phyloP scores from a whole-genome alignment of 2,329 filamentous ascomycete genomes.

The Arthrobotrys conoides region DNA sequence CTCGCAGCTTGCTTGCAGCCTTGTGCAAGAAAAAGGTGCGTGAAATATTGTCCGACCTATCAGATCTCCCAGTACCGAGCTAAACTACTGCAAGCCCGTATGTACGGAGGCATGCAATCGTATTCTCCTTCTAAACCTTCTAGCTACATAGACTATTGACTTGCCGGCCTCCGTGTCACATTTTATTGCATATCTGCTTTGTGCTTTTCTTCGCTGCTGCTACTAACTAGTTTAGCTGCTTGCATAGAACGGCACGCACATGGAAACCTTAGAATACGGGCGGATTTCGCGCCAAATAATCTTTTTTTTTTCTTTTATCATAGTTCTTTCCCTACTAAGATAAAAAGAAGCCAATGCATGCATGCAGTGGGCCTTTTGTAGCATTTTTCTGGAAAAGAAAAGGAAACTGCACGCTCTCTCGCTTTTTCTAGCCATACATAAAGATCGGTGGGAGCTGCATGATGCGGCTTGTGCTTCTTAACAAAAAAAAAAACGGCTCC shows the following conservation, averaged over 20 bases:
- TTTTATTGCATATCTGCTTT: constrained; percentile 37
- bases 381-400: constrained; percentile 41
- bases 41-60: constrained; percentile 37
- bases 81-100: constrained; percentile 19
- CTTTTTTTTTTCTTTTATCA: neutral
- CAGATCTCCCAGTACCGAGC: constrained; percentile 32
- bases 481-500: constrained; percentile 16
- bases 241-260: constrained; percentile 38
- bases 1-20: constrained; percentile 15
- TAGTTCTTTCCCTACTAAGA: neutral
- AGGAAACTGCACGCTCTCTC: constrained; percentile 25
- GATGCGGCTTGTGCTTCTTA: constrained; percentile 36
- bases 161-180: constrained; percentile 43
- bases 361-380: constrained; percentile 21
- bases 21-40: constrained; percentile 34
- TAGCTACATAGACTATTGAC: constrained; percentile 18
- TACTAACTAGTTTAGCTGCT: constrained; percentile 1
- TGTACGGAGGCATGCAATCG: constrained; percentile 23
- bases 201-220: constrained; percentile 24
- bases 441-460: constrained; percentile 50
- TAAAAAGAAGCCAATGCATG: neutral
- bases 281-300: constrained; percentile 51
- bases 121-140: constrained; percentile 29
- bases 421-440: constrained; percentile 29
- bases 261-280: constrained; percentile 31